phyloP scores from a whole-genome alignment of 805 yeast genomes.

The Torulaspora indica region DNA sequence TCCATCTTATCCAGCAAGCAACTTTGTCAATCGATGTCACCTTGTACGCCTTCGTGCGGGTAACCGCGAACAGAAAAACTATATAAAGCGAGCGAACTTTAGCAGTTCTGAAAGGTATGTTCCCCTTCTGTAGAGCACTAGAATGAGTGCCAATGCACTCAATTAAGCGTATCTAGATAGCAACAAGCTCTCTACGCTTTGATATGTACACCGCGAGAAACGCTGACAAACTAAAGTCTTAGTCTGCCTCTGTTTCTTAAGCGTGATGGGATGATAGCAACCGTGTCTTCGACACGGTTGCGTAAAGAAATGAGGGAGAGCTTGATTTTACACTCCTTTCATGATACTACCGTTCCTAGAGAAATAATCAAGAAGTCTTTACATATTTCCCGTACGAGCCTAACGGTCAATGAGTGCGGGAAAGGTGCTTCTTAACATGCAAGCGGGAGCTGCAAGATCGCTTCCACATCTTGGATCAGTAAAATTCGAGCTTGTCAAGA shows the following conservation, averaged over 20 bases:
- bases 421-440: slow-evolving; percentile 71
- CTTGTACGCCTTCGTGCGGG: neutral
- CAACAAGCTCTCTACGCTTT: too few species aligned
- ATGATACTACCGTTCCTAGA: slow-evolving; percentile 27
- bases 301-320: slow-evolving; percentile 13
- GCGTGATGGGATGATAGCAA: slow-evolving; percentile 7
- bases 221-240: slow-evolving; percentile 3
- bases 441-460: too few species aligned
- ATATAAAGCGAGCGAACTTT: neutral
- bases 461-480: neutral
- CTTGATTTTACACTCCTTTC: slow-evolving; percentile 5
- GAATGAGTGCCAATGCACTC: too few species aligned
- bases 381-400: slow-evolving; percentile 76
- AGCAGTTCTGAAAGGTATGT: too few species aligned
- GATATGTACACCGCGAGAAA: too few species aligned
- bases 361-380: slow-evolving; percentile 54
- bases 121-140: too few species aligned
- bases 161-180: too few species aligned
- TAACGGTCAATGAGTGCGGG: slow-evolving; percentile 59
- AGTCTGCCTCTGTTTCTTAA: neutral
- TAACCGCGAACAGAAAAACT: neutral
- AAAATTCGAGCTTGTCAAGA: too few species aligned
- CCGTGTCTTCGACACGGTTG: neutral
- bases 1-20: slow-evolving; percentile 3
- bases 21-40: neutral